These are phyloP conservation scores for Neurospora cerealis DNA, from an alignment of 495 filamentous ascomycete genomes.

Conservation along the genomic window DNA sequence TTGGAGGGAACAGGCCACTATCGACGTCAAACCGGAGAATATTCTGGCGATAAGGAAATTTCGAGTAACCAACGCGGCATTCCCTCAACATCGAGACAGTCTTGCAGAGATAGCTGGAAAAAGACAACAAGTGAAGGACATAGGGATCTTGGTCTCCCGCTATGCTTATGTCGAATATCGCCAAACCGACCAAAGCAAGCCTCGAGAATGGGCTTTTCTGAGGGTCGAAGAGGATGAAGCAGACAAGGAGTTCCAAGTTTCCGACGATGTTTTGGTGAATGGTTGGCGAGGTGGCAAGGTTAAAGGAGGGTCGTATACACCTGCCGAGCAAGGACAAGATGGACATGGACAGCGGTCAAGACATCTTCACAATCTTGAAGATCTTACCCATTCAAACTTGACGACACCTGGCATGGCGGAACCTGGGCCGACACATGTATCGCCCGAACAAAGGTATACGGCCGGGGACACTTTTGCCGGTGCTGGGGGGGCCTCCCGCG, in stretches of 20 bases:
- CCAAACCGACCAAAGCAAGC: constrained; percentile 3
- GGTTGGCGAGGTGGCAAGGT: constrained; percentile 31
- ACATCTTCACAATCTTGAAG: constrained; percentile 3
- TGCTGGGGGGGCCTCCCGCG: constrained; percentile 63
- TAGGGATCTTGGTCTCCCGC: constrained; percentile 30
- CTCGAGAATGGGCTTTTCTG: constrained; percentile 24
- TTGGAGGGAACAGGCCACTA: constrained; percentile 31
- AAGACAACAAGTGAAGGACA: constrained; percentile 12
- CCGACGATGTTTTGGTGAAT: constrained; percentile 14
- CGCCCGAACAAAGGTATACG: constrained; percentile 40
- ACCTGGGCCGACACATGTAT: neutral
- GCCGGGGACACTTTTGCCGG: constrained; percentile 70
- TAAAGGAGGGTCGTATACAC: constrained; percentile 26
- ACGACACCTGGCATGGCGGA: too few relatives aligned
- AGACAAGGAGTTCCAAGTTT: neutral
- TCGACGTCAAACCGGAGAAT: constrained; percentile 28
- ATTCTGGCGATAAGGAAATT: constrained; percentile 32
- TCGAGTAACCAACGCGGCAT: constrained; percentile 43
- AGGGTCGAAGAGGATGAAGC: constrained; percentile 18
- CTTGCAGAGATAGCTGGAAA: neutral
- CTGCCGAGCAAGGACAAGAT: neutral
- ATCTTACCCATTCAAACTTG: neutral
- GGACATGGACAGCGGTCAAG: neutral
- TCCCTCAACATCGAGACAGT: constrained; percentile 26
- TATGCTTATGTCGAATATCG: constrained; percentile 21